Base-by-base conservation (phyloP, 345 rosid species). In the Eucalyptus microcorys region DNA sequence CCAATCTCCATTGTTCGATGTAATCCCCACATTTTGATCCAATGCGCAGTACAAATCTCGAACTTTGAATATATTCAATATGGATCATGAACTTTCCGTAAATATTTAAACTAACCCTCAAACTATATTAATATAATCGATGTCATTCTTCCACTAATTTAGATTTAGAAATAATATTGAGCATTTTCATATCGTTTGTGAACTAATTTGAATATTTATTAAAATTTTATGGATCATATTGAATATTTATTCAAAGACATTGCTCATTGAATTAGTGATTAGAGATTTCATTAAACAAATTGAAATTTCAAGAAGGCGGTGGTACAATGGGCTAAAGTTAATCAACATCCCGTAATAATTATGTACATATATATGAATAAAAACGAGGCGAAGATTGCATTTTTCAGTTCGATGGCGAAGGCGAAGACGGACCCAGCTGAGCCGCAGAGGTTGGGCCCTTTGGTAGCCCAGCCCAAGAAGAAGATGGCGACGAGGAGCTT, bases 21-120 rank as follows among this genome's bases (percentile, higher is more conserved):
- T 2, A 4, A 14, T 64, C 3, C 5, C 0, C 2, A 1, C 3
- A 10, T 10, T 55, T 55, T 55, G 13, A 9, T 10, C 0, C 0
- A 55, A 55, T 10, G 0, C 24, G 2, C 0, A 4, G 0, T 24
- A 26, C 0, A 3, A 0, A 0, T 4, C 0, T 2, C 10, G 3
- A 55, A 10, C 27, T 55, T 55, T 55, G 1, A 24, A 5, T 24
- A 22, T 55, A 22, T 9, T 55, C 12, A 1, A 24, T 55, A 0
- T 0, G 0, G 1, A 2, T 0, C 61, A 8, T 1, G 13, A 55
- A 24, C 2, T 64, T 64, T 64, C 2, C 0, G 0, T 64, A n/a
- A 64, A 14, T 3, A 30, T 30, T 61, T 24, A 55, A 3, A 55
- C 3, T 55, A 24, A 10, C 1, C 14, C 61, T 2, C 61, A 24